These are phyloP conservation scores for Extremus antarcticus DNA, from an alignment of 495 filamentous ascomycete species.

Conservation along the genomic window DNA sequence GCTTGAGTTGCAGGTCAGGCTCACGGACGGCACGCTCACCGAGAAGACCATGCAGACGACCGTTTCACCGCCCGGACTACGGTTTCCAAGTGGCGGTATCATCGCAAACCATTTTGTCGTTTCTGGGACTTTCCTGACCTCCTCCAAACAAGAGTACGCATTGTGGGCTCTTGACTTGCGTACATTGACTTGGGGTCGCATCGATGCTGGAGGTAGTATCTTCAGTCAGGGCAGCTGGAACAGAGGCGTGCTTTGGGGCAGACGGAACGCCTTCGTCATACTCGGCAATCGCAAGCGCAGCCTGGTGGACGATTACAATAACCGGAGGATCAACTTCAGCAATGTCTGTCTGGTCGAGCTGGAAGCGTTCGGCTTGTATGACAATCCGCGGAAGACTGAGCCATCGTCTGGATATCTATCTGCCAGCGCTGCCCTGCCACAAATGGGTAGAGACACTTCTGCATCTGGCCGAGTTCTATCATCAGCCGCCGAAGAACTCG, in stretches of 20 bases:
- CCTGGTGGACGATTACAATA: slow-evolving; percentile 96
- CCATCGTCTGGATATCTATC: slow-evolving; percentile 73
- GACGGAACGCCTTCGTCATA: slow-evolving; percentile 88
- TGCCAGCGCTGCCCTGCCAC: slow-evolving; percentile 51
- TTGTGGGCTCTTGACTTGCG: slow-evolving; percentile 88
- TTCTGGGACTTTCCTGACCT: slow-evolving; percentile 91
- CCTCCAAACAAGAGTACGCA: slow-evolving; percentile 95
- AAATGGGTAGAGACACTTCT: slow-evolving; percentile 26
- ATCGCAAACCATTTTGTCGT: slow-evolving; percentile 94
- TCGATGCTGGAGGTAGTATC: slow-evolving; percentile 87
- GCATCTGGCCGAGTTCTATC: slow-evolving; percentile 60
- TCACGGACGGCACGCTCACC: slow-evolving; percentile 69
- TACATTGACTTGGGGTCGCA: slow-evolving; percentile 82
- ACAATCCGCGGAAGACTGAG: slow-evolving; percentile 70
- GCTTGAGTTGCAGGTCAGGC: slow-evolving; percentile 78
- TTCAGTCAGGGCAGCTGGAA: slow-evolving; percentile 98
- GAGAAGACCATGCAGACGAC: slow-evolving; percentile 83
- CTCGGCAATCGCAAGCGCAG: slow-evolving; percentile 85
- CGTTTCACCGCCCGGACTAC: slow-evolving; percentile 78
- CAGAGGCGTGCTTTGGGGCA: slow-evolving; percentile 80
- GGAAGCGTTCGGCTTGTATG: slow-evolving; percentile 92
- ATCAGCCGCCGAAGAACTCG: slow-evolving; percentile 68
- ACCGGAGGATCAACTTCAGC: slow-evolving; percentile 92
- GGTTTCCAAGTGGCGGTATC: slow-evolving; percentile 90
- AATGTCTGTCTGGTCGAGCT: slow-evolving; percentile 93